phyloP scores from a whole-genome alignment of 192 early-diverging fungal genomes.

The Coemansia sp. region DNA sequence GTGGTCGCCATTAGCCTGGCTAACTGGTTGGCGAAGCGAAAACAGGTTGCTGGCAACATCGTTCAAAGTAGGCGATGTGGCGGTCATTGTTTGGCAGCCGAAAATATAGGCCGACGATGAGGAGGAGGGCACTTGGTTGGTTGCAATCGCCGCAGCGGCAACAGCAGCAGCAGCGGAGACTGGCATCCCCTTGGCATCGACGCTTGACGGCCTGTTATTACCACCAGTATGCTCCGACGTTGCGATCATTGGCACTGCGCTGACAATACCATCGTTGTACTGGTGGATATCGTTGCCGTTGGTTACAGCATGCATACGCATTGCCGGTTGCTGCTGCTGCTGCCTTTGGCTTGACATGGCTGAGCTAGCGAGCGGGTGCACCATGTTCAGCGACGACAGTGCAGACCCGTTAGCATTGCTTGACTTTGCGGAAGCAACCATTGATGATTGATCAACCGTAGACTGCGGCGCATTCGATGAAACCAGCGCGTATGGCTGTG shows the following conservation, averaged over 20 bases:
- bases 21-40: conserved; percentile 21
- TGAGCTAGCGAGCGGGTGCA: conserved; percentile 19
- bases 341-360: not conserved
- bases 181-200: not conserved
- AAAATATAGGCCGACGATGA: conserved; percentile 3
- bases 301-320: not conserved
- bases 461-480: conserved; percentile 10
- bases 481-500: conserved; percentile 14
- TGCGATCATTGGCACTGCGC: not conserved
- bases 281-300: not conserved
- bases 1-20: not conserved
- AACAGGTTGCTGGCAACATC: conserved; percentile 47
- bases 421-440: not conserved
- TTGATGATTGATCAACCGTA: not conserved
- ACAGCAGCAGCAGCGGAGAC: too few relatives aligned
- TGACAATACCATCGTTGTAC: not conserved
- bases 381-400: conserved; percentile 37
- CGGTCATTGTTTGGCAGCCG: not conserved
- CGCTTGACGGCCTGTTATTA: too few relatives aligned
- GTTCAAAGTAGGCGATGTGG: conserved; percentile 37
- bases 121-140: not conserved
- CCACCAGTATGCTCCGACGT: not conserved
- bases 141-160: not conserved
- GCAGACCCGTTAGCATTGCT: not conserved
- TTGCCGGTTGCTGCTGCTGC: not conserved